Base-by-base conservation (phyloP, 2,329 filamentous ascomycete species). In the Aspergillus melleus region DNA sequence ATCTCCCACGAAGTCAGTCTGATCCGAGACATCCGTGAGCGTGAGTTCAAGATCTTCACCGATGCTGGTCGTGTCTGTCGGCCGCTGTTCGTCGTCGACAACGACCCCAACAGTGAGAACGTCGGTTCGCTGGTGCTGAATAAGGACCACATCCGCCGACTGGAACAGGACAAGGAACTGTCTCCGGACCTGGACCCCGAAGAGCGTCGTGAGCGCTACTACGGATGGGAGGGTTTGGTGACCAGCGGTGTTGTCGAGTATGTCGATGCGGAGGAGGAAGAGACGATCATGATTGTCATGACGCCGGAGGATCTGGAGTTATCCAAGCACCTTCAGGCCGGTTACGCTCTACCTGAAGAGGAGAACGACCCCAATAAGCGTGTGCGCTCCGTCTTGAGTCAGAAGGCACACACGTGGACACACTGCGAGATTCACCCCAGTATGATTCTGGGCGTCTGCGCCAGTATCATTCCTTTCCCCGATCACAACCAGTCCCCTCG, bases 221-320 rank as follows among this genome's bases (percentile, higher is more conserved):
- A 91, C 70, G 93, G 92, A 54, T 99, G 96, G 92, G 87, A 92
- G 67, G 91, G 92, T 19, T 82, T 99, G 46, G 87, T 96, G 49
- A 86, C 89, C 59, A 86, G 87, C 12, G 95, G 94, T 76, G 91
- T 92, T 2, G 90, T 99, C 42, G 95, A 99, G 74, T 98, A 97
- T 71, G 86, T 99, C 11, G 95, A 99, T 75, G 95, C 95, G 0
- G 96, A 99, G 73, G 96, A 99, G 81, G 95, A 99, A 74, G 96
- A 99, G 76, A 96, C 92, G 0, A 89, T 95, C 44, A 99, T 99
- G 95, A 99, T 99, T 72, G 92, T 93, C 76, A 99, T 99, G 94
- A 96, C 92, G 0, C 95, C 95, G 0, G 94, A 98, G 74, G 95
- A 98, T 72, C 81, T 99, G 42, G 92, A 96, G 61, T 86, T 86